phyloP scores from a whole-genome alignment of 2,329 filamentous ascomycete genomes.

The Aspergillus ochraceoroseus region DNA sequence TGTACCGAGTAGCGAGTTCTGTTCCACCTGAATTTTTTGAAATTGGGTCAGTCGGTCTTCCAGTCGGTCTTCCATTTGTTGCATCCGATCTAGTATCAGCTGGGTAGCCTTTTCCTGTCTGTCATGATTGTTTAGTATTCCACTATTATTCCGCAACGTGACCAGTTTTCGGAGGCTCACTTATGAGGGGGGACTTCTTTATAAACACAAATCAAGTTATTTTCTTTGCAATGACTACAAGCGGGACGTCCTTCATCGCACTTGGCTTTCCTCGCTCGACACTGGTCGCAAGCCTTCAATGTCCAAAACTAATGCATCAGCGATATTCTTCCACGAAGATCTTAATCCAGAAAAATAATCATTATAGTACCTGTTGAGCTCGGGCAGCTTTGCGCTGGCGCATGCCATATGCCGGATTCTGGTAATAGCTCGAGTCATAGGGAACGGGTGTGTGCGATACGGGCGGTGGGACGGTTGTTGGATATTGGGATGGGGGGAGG shows the following conservation, averaged over 20 bases:
- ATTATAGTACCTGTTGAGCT: slow-evolving; percentile 43
- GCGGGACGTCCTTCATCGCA: slow-evolving; percentile 82
- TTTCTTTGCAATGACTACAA: slow-evolving; percentile 81
- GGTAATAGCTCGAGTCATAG: slow-evolving; percentile 33
- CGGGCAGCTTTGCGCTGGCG: slow-evolving; percentile 40
- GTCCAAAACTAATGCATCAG: slow-evolving; percentile 10
- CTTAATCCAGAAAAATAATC: too few species aligned
- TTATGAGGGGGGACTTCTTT: slow-evolving; percentile 87
- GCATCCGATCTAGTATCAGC: slow-evolving; percentile 33
- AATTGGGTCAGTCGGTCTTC: slow-evolving; percentile 24
- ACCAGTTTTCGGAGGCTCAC: slow-evolving; percentile 48
- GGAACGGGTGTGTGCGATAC: slow-evolving; percentile 29
- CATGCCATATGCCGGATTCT: slow-evolving; percentile 29
- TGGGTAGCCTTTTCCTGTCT: slow-evolving; percentile 43
- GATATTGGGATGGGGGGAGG: slow-evolving; percentile 30
- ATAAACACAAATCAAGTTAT: slow-evolving; percentile 77
- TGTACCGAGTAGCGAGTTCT: slow-evolving; percentile 15
- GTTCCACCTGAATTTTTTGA: slow-evolving; percentile 20
- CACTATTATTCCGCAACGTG: not conserved
- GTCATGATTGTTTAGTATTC: slow-evolving; percentile 7
- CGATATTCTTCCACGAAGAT: not conserved
- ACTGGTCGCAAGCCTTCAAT: slow-evolving; percentile 78
- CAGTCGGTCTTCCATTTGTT: slow-evolving; percentile 31
- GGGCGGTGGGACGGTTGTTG: slow-evolving; percentile 23
- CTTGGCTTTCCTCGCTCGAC: slow-evolving; percentile 80